These are phyloP conservation scores for Suillus paluster DNA, from an alignment of 768 basidiomycete genomes.

Conservation along the genomic window DNA sequence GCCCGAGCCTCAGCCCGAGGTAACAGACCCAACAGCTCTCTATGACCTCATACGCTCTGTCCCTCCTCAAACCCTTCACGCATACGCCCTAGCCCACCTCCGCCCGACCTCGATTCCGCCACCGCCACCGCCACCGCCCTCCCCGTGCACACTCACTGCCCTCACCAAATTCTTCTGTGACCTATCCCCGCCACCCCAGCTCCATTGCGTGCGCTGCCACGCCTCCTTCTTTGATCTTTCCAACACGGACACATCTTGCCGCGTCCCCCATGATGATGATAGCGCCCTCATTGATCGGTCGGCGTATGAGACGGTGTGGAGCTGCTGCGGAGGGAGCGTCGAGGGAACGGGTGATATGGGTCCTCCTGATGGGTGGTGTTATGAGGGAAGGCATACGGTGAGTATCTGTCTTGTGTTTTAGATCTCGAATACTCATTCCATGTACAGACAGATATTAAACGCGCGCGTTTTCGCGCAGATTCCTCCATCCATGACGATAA, in stretches of 20 bases:
- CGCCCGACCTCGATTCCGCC: conserved; percentile 20
- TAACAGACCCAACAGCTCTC: conserved; percentile 47
- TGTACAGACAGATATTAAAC: conserved; percentile 67
- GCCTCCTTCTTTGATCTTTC: conserved; percentile 70
- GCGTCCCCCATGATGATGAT: conserved; percentile 79
- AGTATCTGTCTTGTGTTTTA: conserved; percentile 9
- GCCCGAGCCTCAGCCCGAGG: too few species aligned
- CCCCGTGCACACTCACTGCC: conserved; percentile 45
- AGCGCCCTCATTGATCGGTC: conserved; percentile 75
- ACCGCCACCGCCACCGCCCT: conserved; percentile 27
- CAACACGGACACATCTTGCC: conserved; percentile 71
- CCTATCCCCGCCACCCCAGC: conserved; percentile 65
- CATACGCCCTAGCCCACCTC: conserved; percentile 61
- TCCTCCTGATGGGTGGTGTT: conserved; percentile 87
- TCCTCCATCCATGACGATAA: conserved; percentile 69
- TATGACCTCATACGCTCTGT: conserved; percentile 58
- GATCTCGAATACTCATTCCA: neutral
- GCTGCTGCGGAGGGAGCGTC: conserved; percentile 72
- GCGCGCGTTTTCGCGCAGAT: conserved; percentile 80
- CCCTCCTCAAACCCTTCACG: conserved; percentile 68
- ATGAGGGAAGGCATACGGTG: conserved; percentile 79
- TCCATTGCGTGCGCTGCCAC: conserved; percentile 82
- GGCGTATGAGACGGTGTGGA: conserved; percentile 63
- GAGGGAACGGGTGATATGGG: conserved; percentile 83
- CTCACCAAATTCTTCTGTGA: conserved; percentile 63